Percentiles rank a stretch among this genome's conserved stretches.
Conservation (phyloP, 768 basidiomycete genomes). For the Boletus subparvulus region DNA sequence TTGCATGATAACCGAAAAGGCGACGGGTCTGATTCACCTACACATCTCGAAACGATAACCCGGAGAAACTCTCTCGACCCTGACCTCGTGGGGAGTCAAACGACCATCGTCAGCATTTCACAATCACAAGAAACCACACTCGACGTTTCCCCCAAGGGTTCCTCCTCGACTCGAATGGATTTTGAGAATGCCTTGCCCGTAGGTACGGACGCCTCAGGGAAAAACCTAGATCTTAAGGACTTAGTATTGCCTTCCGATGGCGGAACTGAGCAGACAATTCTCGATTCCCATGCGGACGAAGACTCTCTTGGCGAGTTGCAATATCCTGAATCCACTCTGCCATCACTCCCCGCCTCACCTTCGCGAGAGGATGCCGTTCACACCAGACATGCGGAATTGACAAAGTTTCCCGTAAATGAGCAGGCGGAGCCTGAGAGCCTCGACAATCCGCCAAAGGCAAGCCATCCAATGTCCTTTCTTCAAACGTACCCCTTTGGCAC, state of each 20-base stretch:
- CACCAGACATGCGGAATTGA: neutral
- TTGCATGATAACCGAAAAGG: neutral
- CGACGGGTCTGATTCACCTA: neutral
- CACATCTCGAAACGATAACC: neutral
- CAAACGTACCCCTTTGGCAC: neutral
- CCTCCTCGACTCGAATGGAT: neutral
- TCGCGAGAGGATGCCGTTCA: neutral
- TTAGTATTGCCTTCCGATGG: neutral
- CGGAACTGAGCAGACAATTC: neutral
- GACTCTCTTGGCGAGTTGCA: neutral
- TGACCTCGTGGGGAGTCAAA: neutral
- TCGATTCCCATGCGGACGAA: neutral
- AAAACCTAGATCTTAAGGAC: neutral
- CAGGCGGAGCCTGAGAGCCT: neutral
- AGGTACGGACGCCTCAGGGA: neutral
- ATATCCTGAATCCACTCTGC: neutral
- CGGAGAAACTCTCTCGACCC: neutral
- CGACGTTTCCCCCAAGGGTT: neutral
- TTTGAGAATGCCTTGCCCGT: neutral
- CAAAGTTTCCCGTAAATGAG: neutral
- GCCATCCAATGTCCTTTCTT: neutral
- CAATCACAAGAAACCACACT: constrained; percentile 1
- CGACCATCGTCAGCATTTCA: neutral
- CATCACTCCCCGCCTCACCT: neutral
- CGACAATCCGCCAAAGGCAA: neutral